Conservation (phyloP, 805 yeast species). For the Torulaspora maleeae region DNA sequence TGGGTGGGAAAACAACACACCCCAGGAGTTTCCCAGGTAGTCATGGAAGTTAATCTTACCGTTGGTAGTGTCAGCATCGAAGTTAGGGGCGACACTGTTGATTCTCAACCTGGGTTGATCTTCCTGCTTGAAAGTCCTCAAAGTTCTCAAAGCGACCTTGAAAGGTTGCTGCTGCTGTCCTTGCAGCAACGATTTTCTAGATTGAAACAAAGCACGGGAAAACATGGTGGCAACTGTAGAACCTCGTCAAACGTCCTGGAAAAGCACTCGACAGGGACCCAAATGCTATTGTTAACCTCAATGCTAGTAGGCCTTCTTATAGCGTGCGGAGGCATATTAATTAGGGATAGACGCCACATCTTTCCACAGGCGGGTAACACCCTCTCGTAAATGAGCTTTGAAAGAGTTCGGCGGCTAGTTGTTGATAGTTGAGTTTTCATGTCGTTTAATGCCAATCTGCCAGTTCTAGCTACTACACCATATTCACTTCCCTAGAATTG, state of each 20-base stretch:
- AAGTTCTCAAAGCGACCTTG: constrained; percentile 31
- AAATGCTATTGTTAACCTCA: neutral
- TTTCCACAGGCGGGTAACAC: neutral
- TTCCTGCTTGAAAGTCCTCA: constrained; percentile 48
- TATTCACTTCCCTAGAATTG: too few relatives aligned
- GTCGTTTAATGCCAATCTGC: too few relatives aligned
- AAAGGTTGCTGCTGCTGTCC: constrained; percentile 22
- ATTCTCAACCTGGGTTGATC: constrained; percentile 63
- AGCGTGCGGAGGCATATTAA: neutral
- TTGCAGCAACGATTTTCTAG: constrained; percentile 22
- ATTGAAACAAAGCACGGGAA: constrained; percentile 29
- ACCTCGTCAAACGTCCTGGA: too few relatives aligned
- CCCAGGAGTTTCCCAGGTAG: constrained; percentile 82
- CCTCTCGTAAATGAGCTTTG: neutral
- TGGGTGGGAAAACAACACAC: constrained; percentile 86
- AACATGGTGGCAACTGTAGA: constrained; percentile 19
- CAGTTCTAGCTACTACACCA: too few relatives aligned
- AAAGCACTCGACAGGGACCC: too few relatives aligned
- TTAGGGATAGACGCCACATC: constrained; percentile 1
- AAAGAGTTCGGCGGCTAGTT: neutral
- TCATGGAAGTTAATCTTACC: constrained; percentile 87
- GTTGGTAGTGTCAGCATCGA: constrained; percentile 72
- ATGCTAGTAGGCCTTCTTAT: neutral
- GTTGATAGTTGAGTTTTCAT: too few relatives aligned
- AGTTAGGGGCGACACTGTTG: constrained; percentile 84